These are phyloP conservation scores for Penicillium cataractarum DNA, from an alignment of 495 filamentous ascomycete species.

Conservation along the genomic window DNA sequence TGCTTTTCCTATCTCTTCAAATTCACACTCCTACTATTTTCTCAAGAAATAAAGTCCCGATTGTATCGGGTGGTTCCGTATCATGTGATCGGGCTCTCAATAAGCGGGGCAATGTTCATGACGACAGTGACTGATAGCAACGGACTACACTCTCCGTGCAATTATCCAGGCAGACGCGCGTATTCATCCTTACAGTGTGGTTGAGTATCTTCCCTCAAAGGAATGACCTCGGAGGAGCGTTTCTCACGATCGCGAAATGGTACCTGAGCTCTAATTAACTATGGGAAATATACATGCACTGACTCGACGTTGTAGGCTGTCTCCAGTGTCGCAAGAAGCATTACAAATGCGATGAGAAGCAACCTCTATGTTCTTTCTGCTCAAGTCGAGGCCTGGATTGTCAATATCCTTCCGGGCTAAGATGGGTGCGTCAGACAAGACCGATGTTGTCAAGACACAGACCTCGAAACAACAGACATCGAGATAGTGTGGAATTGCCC, in stretches of 20 bases:
- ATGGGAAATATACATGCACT: neutral
- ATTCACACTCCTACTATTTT: too few species aligned
- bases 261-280: conserved; percentile 5
- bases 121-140: neutral
- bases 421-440: conserved; percentile 27
- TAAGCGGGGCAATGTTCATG: neutral
- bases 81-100: conserved; percentile 4
- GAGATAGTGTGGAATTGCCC: conserved; percentile 1
- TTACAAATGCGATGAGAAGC: conserved; percentile 32
- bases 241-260: conserved; percentile 30
- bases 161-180: neutral
- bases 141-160: neutral
- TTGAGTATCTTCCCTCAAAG: neutral
- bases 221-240: conserved; percentile 24
- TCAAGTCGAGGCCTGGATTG: conserved; percentile 18
- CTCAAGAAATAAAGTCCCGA: neutral
- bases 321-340: conserved; percentile 32
- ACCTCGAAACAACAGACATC: conserved; percentile 15
- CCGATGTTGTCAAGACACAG: conserved; percentile 23
- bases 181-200: neutral
- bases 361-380: conserved; percentile 29
- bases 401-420: conserved; percentile 28
- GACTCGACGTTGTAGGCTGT: conserved; percentile 21
- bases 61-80: neutral
- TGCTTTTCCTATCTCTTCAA: neutral